Evolutionary conservation across 2,329 filamentous ascomycete genomes (phyloP).

Genomic region (Pyrenochaeta sp.): DNA sequence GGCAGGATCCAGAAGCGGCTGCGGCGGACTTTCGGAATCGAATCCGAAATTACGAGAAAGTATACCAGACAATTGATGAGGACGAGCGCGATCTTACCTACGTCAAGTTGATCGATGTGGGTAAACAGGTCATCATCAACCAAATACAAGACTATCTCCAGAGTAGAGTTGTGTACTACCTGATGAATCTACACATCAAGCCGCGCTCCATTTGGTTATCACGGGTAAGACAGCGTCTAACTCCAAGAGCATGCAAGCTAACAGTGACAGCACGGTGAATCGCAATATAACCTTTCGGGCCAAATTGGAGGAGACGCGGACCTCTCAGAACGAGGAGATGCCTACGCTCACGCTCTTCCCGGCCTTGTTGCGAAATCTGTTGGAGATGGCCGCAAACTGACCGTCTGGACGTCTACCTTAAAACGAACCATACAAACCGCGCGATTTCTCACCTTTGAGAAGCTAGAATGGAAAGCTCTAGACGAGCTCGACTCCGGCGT

Average conservation of each 20-base stretch:
- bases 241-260: constrained; percentile 13
- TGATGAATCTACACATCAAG: constrained; percentile 98
- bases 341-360: constrained; percentile 86
- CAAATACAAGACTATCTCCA: constrained; percentile 96
- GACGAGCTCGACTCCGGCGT: constrained; percentile 97
- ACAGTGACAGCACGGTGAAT: constrained; percentile 82
- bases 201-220: constrained; percentile 97
- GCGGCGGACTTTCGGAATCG: constrained; percentile 92
- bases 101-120: constrained; percentile 96
- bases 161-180: constrained; percentile 94
- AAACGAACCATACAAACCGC: constrained; percentile 92
- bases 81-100: constrained; percentile 91
- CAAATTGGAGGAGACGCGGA: constrained; percentile 92
- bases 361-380: constrained; percentile 86
- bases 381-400: constrained; percentile 74
- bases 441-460: constrained; percentile 87
- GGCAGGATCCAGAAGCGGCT: constrained; percentile 91
- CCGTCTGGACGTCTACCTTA: constrained; percentile 78
- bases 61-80: constrained; percentile 91
- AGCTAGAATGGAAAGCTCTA: constrained; percentile 97
- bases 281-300: constrained; percentile 86
- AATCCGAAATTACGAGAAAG: constrained; percentile 96
- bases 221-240: constrained; percentile 66
- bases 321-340: constrained; percentile 84
- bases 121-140: constrained; percentile 97